Base-by-base conservation (phyloP, 192 early-diverging fungal species). In the Haplosporangium gracile region DNA sequence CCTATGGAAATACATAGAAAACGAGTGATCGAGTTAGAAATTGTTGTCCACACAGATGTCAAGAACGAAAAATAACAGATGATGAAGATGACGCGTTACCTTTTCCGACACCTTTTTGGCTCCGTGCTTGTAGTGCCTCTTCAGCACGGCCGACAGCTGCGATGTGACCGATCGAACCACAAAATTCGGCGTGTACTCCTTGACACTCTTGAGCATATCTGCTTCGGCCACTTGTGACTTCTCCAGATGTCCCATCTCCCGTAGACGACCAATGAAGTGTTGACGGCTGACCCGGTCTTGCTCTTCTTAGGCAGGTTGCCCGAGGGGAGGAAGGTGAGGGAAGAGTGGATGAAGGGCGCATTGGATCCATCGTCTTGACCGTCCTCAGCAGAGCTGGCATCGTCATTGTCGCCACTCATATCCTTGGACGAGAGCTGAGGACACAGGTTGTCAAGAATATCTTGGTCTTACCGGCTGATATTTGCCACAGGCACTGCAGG, bases 221-320 rank as follows among this genome's bases (percentile, higher is more conserved):
- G 47, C 32, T 47, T 78, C 29, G 42, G 24, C 34, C 51, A 20
- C 20, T 16, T 70, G 20, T 43, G n/a, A 78, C 34, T 70, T 78
- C 57, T 40, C 55, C 20, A 78, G 20, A 34, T 65, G 77, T 13
- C 55, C 68, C 68, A 78, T 57, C 16, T 71, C 69, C 69, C 71
- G 77, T 32, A 78, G 68, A 51, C 77, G 77, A 55, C 47, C 10
- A 71, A 71, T 78, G 26, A 78, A 71, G 20, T 71, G 69, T 78
- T 78, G 45, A 78, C 77, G 7, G 32, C 69, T 57, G 77, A 68
- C n/a, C 42, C 43, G 65, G 24, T 32, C 8, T 74, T 36, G 72
- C 26, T 1, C 1, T 39, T 34, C 11, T 1, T 24, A 18, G 72
- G 72, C 72, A 16, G 8, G 72, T 74, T 74, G 26, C 72, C 72